phyloP scores from a whole-genome alignment of 2,329 filamentous ascomycete species.

The Scortechinia acanthostroma region DNA sequence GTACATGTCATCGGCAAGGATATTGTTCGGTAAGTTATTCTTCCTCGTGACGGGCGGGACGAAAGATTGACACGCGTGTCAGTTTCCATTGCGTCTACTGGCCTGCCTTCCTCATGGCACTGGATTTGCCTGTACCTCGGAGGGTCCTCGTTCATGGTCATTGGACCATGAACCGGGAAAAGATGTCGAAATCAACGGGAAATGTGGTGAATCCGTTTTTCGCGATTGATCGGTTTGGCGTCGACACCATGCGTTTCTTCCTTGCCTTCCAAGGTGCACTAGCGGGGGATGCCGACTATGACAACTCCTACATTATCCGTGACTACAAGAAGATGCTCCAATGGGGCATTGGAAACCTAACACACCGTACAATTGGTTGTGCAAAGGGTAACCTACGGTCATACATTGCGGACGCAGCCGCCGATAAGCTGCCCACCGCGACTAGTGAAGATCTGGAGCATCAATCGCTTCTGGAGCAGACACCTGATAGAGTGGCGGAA shows the following conservation, averaged over 20 bases:
- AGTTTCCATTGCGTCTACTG: slow-evolving; percentile 92
- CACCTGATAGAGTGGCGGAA: slow-evolving; percentile 25
- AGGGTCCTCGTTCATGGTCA: slow-evolving; percentile 83
- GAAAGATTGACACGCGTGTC: background rate
- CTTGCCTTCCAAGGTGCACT: slow-evolving; percentile 76
- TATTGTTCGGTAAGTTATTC: slow-evolving; percentile 63
- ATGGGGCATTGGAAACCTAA: slow-evolving; percentile 72
- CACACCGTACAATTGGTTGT: slow-evolving; percentile 61
- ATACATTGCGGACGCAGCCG: slow-evolving; percentile 35
- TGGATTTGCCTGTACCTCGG: slow-evolving; percentile 72
- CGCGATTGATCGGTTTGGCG: slow-evolving; percentile 79
- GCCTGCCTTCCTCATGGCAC: slow-evolving; percentile 88
- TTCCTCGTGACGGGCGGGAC: slow-evolving; percentile 25
- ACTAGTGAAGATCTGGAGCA: slow-evolving; percentile 18
- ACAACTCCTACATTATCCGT: slow-evolving; percentile 68
- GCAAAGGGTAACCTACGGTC: slow-evolving; percentile 49
- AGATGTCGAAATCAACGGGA: slow-evolving; percentile 94
- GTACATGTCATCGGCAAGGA: slow-evolving; percentile 93
- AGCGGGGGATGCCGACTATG: slow-evolving; percentile 73
- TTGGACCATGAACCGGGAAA: slow-evolving; percentile 84
- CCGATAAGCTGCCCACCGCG: slow-evolving; percentile 15
- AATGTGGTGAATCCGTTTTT: slow-evolving; percentile 94
- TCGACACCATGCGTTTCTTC: slow-evolving; percentile 85
- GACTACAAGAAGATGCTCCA: slow-evolving; percentile 76
- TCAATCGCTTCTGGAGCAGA: slow-evolving; percentile 22